Percentiles rank a stretch among this genome's conserved stretches.
These are phyloP conservation scores for Brassica cretica DNA, from an alignment of 345 rosid genomes.

Conservation along the genomic window DNA sequence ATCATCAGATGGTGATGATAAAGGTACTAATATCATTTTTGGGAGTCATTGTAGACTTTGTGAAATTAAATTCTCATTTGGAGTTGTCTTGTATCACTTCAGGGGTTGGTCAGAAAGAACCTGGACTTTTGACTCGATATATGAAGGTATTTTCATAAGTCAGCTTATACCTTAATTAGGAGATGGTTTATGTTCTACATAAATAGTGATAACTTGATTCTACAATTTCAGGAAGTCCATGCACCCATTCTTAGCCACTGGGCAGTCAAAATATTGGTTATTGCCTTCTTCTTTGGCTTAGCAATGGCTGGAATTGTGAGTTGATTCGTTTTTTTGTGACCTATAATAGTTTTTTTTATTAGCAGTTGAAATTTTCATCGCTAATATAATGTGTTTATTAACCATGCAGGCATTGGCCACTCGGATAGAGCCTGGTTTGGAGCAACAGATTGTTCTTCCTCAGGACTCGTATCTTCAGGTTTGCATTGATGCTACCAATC, in stretches of 20 bases:
- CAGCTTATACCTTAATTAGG: not conserved
- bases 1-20: constrained; percentile 56
- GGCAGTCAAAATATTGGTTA: constrained; percentile 76
- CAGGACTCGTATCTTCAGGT: constrained; percentile 98
- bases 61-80: constrained; percentile 21
- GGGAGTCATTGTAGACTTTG: constrained; percentile 9
- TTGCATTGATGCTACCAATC: constrained; percentile 20
- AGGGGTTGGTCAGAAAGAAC: constrained; percentile 64
- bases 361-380: not conserved
- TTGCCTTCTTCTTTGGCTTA: constrained; percentile 74
- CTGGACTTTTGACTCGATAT: constrained; percentile 80
- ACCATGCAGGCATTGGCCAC: constrained; percentile 74
- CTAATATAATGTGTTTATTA: constrained; percentile 25
- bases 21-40: constrained; percentile 50
- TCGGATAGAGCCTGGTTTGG: constrained; percentile 91
- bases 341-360: not conserved
- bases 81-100: constrained; percentile 38
- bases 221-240: constrained; percentile 66
- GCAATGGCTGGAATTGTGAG: constrained; percentile 86
- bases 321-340: constrained; percentile 32
- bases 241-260: constrained; percentile 78
- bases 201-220: constrained; percentile 15
- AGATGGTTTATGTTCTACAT: constrained; percentile 9
- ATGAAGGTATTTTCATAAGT: constrained; percentile 66
- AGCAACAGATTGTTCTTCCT: constrained; percentile 95